Base-by-base conservation (phyloP, 192 early-diverging fungal species). In the Linnemannia hyalina region DNA sequence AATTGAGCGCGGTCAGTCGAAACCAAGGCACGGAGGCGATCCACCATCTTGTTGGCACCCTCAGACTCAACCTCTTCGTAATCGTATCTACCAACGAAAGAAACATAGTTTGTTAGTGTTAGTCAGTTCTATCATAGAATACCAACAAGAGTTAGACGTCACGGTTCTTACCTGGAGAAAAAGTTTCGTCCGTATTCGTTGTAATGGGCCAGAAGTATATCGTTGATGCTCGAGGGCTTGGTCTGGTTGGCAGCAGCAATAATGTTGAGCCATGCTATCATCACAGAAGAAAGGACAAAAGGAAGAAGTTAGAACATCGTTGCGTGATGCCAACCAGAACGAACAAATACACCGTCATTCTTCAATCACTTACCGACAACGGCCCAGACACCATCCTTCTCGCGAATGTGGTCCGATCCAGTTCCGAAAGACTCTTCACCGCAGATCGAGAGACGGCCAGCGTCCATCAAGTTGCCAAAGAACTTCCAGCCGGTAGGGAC, bases 391-490 rank as follows among this genome's bases (percentile, higher is more conserved):
- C 98, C 98, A 90, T 99, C 98, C 91, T 99, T 99, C 86, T 99
- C 98, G 73, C 98, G 97, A 73, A 99, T 98, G 76, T 99, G 98
- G 89, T 99, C 98, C 0, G 97, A 98, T 73, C 98, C 98, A 20
- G 98, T 99, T 72, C 98, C 98, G 89, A 99, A 99, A 8, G 95
- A 96, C 89, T 99, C 98, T 82, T 99, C 98, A 73, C 98, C 98
- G 83, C 98, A 99, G 77, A 99, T 97, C 2, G 96, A 97, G 77
- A 97, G 91, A 63, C 95, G 91, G 23, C 95, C 95, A 42, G 97
- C 98, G 85, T 99, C 98, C 98, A 99, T 98, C 57, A 99, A 88
- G 91, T 99, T 99, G 60, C 98, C 97, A 94, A 99, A 99, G 92
- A 99, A 99, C 90, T 98, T 96, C 95, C 95, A 95, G 52, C 94